These are phyloP conservation scores for Phyllosticta capitalensis DNA, from an alignment of 2,329 filamentous ascomycete genomes.

Conservation along the genomic window DNA sequence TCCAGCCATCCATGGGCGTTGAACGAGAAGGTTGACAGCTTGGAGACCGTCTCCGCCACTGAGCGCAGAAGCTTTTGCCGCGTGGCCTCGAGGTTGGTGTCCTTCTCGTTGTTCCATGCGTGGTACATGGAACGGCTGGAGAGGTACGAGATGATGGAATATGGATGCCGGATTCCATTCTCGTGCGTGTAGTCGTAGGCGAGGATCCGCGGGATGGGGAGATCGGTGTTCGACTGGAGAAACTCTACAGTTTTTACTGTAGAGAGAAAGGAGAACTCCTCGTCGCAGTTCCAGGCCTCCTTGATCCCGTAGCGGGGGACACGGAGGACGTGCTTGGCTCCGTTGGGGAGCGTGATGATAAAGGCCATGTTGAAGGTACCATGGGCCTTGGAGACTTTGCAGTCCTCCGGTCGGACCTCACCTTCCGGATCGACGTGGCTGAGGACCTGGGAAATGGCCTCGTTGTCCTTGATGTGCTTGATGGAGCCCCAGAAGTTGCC, in stretches of 20 bases:
- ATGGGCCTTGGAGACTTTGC: not conserved
- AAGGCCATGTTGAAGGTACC: not conserved
- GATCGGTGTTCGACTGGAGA: conserved; percentile 9
- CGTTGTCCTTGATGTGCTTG: not conserved
- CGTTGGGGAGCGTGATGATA: not conserved
- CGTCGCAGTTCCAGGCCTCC: not conserved
- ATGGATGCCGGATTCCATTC: conserved; percentile 16
- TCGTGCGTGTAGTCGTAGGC: conserved; percentile 12
- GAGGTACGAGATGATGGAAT: conserved; percentile 15
- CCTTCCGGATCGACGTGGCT: not conserved
- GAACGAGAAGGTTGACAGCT: conserved; percentile 13
- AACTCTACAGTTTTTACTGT: conserved; percentile 10
- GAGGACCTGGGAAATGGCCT: not conserved
- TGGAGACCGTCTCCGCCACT: conserved; percentile 11
- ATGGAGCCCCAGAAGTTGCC: not conserved
- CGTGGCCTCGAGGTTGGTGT: conserved; percentile 1
- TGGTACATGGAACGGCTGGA: conserved; percentile 11
- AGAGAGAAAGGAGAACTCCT: not conserved
- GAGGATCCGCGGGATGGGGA: conserved; percentile 15
- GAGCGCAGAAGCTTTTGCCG: conserved; percentile 15
- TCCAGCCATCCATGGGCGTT: conserved; percentile 12
- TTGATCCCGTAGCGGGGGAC: not conserved
- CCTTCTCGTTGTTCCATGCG: not conserved
- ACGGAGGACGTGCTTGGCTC: not conserved
- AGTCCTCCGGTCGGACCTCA: not conserved